phyloP scores from a whole-genome alignment of 164 flowering plant species.

The Buxus sempervirens region DNA sequence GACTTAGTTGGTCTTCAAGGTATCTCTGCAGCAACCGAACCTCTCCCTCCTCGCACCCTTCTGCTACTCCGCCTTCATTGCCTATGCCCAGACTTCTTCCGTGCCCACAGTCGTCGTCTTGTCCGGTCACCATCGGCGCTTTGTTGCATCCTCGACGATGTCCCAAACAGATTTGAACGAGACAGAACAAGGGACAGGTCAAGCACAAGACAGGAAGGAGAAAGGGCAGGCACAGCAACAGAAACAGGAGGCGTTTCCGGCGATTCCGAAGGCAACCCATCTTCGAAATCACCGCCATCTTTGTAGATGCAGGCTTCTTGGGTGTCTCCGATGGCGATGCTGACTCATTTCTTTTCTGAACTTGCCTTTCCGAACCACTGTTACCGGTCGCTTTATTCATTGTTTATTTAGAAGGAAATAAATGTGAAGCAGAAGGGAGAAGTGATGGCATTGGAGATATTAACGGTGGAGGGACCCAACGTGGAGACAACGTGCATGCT shows the following conservation, averaged over 20 bases:
- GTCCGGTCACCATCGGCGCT: not conserved
- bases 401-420: no score
- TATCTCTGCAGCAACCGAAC: constrained; percentile 27
- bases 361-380: no score
- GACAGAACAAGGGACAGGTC: constrained; percentile 6
- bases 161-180: not conserved
- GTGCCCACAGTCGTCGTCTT: constrained; percentile 7
- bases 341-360: no score
- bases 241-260: constrained; percentile 3
- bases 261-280: constrained; percentile 10
- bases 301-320: not conserved
- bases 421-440: no score
- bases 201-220: constrained; percentile 5
- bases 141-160: constrained; percentile 10
- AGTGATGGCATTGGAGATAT: no score
- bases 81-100: constrained; percentile 6
- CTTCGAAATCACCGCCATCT: not conserved
- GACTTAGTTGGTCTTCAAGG: constrained; percentile 34
- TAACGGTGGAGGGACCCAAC: no score
- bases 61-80: not conserved
- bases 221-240: constrained; percentile 5
- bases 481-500: no score
- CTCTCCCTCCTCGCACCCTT: not conserved
- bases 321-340: not conserved
- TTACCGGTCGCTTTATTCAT: no score